Percentiles rank a stretch among this genome's conserved stretches.
These are phyloP conservation scores for Batkoa obscura DNA, from an alignment of 371 early-diverging fungal genomes.

Conservation along the genomic window DNA sequence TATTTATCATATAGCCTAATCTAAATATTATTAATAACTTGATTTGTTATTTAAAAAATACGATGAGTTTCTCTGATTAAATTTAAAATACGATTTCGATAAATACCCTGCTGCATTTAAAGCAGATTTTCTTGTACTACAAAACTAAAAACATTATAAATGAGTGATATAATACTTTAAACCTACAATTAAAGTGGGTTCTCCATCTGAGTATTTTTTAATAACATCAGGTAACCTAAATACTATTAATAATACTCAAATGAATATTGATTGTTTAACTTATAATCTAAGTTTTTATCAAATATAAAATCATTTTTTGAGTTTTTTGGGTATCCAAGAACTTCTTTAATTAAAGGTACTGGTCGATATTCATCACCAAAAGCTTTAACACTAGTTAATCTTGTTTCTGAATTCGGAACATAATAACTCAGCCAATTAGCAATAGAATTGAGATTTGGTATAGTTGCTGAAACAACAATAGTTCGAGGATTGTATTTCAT, in stretches of 20 bases:
- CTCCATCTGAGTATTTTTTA: conserved; percentile 22
- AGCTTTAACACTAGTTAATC: conserved; percentile 12
- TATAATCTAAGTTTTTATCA: conserved; percentile 42
- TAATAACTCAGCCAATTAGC: conserved; percentile 41
- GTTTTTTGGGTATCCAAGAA: conserved; percentile 28
- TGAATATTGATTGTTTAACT: conserved; percentile 18
- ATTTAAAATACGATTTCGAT: too few species aligned
- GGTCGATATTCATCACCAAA: conserved; percentile 74
- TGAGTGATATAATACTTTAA: background rate
- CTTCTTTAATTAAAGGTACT: conserved; percentile 34
- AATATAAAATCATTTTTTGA: conserved; percentile 30
- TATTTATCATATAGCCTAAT: background rate
- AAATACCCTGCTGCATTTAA: conserved; percentile 35
- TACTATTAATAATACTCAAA: background rate
- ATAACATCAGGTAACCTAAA: conserved; percentile 38
- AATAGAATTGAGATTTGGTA: conserved; percentile 69
- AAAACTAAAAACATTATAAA: conserved; percentile 30
- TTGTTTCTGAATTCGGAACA: conserved; percentile 8
- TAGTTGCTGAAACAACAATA: conserved; percentile 69
- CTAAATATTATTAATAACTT: too few species aligned
- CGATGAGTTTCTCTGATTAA: too few species aligned
- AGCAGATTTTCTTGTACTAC: conserved; percentile 49
- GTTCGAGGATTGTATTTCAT: conserved; percentile 12
- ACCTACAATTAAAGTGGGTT: conserved; percentile 41
- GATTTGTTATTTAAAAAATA: too few species aligned